Evolutionary conservation across 116 monocot species (phyloP).

Genomic region (Cymodocea nodosa): DNA sequence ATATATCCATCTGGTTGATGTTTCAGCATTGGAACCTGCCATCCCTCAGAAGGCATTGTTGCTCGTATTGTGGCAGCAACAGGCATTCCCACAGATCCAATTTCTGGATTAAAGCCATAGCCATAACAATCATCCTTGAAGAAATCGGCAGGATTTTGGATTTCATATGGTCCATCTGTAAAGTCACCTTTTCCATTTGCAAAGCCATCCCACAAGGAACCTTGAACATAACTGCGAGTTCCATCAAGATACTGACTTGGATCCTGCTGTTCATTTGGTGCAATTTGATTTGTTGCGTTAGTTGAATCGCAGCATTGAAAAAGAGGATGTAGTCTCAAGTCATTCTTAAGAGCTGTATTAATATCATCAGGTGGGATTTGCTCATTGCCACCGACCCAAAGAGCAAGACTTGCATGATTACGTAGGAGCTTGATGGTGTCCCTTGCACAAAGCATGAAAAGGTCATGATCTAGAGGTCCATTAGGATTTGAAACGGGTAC

Average conservation of each 20-base stretch:
- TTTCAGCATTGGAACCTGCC: constrained; percentile 66
- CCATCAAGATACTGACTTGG: constrained; percentile 94
- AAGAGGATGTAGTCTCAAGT: constrained; percentile 69
- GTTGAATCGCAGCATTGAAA: constrained; percentile 15
- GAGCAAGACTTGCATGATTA: constrained; percentile 86
- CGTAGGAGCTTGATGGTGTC: constrained; percentile 87
- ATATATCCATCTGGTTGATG: constrained; percentile 48
- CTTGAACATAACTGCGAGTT: constrained; percentile 77
- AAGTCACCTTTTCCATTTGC: constrained; percentile 90
- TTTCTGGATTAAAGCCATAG: constrained; percentile 94
- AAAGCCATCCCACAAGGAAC: constrained; percentile 98
- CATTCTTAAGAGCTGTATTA: constrained; percentile 47
- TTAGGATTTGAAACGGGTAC: constrained; percentile 79
- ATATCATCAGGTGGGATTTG: constrained; percentile 86
- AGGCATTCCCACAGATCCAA: constrained; percentile 90
- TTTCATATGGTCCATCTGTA: constrained; percentile 92
- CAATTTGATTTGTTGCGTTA: constrained; percentile 3
- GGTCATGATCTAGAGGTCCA: constrained; percentile 89
- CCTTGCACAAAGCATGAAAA: constrained; percentile 81
- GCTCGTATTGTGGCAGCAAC: constrained; percentile 87
- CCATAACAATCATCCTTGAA: constrained; percentile 69
- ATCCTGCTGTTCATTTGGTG: constrained; percentile 31
- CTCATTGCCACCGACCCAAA: constrained; percentile 98
- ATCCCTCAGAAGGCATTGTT: constrained; percentile 91
- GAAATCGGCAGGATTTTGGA: constrained; percentile 86